phyloP scores from a whole-genome alignment of 164 flowering plant species.

The Chimonanthus salicifolius region DNA sequence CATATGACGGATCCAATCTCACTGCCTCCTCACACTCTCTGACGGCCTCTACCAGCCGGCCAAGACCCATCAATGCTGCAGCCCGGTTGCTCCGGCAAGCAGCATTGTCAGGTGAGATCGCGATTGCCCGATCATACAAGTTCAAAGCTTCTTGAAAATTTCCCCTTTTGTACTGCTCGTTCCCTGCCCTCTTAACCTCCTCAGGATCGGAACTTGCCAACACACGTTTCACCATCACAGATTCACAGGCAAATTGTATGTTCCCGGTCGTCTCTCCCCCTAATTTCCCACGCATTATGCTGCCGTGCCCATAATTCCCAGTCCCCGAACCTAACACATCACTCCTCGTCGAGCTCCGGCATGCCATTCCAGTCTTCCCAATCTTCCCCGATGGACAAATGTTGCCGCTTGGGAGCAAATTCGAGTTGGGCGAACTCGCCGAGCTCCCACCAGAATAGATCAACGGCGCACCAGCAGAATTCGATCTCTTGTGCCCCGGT shows the following conservation, averaged over 20 bases:
- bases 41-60: constrained; percentile 67
- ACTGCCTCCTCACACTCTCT: constrained; percentile 87
- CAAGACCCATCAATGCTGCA: constrained; percentile 76
- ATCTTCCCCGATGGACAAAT: constrained; percentile 64
- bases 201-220: constrained; percentile 52
- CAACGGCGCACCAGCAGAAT: constrained; percentile 42
- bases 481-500: constrained; percentile 47
- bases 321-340: constrained; percentile 68
- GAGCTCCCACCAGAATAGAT: constrained; percentile 32
- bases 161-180: constrained; percentile 75
- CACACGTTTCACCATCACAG: constrained; percentile 21
- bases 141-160: constrained; percentile 71
- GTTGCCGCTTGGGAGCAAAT: constrained; percentile 49
- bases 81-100: constrained; percentile 72
- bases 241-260: constrained; percentile 18
- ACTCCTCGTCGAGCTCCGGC: constrained; percentile 18
- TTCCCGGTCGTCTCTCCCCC: constrained; percentile 14
- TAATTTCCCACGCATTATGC: constrained; percentile 57
- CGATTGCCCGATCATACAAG: constrained; percentile 73
- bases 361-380: constrained; percentile 34
- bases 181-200: constrained; percentile 63
- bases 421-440: constrained; percentile 22
- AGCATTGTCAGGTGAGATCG: constrained; percentile 67
- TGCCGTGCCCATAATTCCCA: constrained; percentile 84
- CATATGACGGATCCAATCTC: constrained; percentile 64